phyloP scores from a whole-genome alignment of 1,284 basidiomycete species.

The Fomitopsis palustris region DNA sequence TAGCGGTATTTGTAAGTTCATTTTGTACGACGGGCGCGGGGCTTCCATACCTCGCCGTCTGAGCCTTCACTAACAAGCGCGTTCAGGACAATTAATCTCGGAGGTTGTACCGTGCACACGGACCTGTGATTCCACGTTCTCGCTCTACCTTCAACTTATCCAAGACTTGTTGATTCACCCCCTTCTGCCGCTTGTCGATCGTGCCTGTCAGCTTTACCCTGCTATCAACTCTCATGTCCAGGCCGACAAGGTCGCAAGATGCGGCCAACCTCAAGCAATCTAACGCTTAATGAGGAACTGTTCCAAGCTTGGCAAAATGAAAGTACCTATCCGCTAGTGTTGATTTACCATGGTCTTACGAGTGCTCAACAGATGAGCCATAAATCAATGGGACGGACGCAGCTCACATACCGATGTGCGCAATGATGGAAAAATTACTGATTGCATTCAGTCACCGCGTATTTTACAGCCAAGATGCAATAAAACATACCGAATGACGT shows the following conservation, averaged over 20 bases:
- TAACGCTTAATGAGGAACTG: conserved; percentile 18
- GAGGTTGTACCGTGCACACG: conserved; percentile 16
- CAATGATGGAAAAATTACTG: conserved; percentile 94
- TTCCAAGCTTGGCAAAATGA: too few relatives aligned
- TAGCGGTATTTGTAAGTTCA: conserved; percentile 23
- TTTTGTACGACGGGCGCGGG: not conserved
- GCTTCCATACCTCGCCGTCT: conserved; percentile 72
- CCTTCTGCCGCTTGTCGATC: conserved; percentile 61
- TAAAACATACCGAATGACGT: conserved; percentile 67
- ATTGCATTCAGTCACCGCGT: not conserved
- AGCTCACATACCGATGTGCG: conserved; percentile 72
- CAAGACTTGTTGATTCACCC: conserved; percentile 84
- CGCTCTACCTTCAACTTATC: conserved; percentile 96
- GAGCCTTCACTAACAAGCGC: conserved; percentile 71
- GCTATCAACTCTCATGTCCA: conserved; percentile 1
- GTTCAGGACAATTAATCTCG: conserved; percentile 5
- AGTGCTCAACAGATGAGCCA: not conserved
- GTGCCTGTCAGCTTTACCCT: conserved; percentile 79
- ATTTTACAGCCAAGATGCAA: not conserved
- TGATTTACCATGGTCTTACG: conserved; percentile 86
- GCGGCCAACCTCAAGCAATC: conserved; percentile 62
- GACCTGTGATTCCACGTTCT: conserved; percentile 91
- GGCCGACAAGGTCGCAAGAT: not conserved
- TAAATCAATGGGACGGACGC: not conserved
- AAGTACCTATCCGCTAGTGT: conserved; percentile 81